Base-by-base conservation (phyloP, 2,329 filamentous ascomycete genomes). In the Paraphaeosphaeria minitans region DNA sequence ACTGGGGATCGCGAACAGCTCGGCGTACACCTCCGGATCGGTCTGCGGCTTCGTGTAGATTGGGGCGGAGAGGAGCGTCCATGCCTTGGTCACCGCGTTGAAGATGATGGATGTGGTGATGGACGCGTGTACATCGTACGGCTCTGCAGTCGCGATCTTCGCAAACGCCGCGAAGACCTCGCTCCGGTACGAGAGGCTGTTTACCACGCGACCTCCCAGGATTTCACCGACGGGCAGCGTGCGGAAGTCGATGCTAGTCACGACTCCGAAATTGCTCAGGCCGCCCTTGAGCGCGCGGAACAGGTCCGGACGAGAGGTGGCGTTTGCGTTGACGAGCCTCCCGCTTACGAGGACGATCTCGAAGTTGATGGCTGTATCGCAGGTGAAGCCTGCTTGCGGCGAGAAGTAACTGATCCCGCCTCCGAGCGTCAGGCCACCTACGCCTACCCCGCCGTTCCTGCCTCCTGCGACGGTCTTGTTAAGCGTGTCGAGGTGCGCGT, bases 211-310 rank as follows among this genome's bases (percentile, higher is more conserved):
- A 1, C 50, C 35, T 33, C 50, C 37, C 24, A 53, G 22, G 10
- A 43, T 21, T 16, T 31, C 27, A 14, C 39, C 37, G 8, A 31
- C 14, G 14, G 50, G 37, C 24, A 53, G 39, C 29, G 37, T 43
- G 19, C 24, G 37, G 22, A 66, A 47, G 14, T 62, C 59, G 59
- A 66, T 66, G 8, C 51, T 49, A 24, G 66, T 69, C 24, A 71
- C 63, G 19, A 71, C 55, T 24, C 69, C 79, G 46, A 69, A 69
- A 41, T 67, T 70, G 39, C 60, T 64, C 2, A 63, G 62, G 2
- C 67, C 69, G 21, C 75, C 75, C 14, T 73, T 70, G n/a, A 77
- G 60, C 1, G 73, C 74, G 41, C 59, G 66, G 64, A 74, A 78
- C 7, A 79, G 74, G 42, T 81, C 78, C 1, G 57, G 48, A 55